Percentiles rank a stretch among this genome's conserved stretches.
Evolutionary conservation across 2,329 filamentous ascomycete genomes (phyloP).

Genomic region (Alternaria sp.): DNA sequence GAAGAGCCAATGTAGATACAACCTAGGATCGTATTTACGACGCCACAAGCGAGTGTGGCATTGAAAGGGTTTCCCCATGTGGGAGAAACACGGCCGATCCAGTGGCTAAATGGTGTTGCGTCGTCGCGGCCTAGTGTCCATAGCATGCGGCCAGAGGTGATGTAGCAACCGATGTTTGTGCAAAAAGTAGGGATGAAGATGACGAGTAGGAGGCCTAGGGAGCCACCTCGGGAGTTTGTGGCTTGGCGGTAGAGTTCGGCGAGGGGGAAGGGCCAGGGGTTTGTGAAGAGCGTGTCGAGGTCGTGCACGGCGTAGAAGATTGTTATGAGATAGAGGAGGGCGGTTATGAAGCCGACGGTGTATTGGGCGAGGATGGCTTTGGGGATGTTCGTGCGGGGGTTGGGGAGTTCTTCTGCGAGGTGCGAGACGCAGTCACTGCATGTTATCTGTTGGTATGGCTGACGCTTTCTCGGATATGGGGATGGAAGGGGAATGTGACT

Average conservation of each 20-base stretch:
- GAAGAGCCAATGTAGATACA: slow-evolving; percentile 71
- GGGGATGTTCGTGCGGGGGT: slow-evolving; percentile 52
- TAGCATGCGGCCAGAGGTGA: slow-evolving; percentile 68
- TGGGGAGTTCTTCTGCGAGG: slow-evolving; percentile 63
- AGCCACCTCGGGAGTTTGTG: slow-evolving; percentile 52
- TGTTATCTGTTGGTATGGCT: neutral
- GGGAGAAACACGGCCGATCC: slow-evolving; percentile 59
- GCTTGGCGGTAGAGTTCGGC: slow-evolving; percentile 69
- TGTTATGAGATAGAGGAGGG: slow-evolving; percentile 50
- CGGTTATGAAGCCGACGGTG: slow-evolving; percentile 48
- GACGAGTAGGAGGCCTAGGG: slow-evolving; percentile 59
- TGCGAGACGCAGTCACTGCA: slow-evolving; percentile 68
- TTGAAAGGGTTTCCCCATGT: slow-evolving; percentile 63
- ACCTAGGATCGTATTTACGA: slow-evolving; percentile 65
- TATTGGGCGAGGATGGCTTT: slow-evolving; percentile 53
- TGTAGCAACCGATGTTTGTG: slow-evolving; percentile 65
- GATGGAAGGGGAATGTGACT: slow-evolving; percentile 12
- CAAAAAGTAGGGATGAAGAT: slow-evolving; percentile 63
- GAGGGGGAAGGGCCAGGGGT: slow-evolving; percentile 66
- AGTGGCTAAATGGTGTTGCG: slow-evolving; percentile 63
- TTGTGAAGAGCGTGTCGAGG: slow-evolving; percentile 62
- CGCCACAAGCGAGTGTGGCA: slow-evolving; percentile 62
- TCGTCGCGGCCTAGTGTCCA: slow-evolving; percentile 69
- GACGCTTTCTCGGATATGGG: neutral
- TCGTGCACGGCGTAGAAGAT: slow-evolving; percentile 67